phyloP scores from a whole-genome alignment of 768 basidiomycete genomes.

The Crucibulum laeve region DNA sequence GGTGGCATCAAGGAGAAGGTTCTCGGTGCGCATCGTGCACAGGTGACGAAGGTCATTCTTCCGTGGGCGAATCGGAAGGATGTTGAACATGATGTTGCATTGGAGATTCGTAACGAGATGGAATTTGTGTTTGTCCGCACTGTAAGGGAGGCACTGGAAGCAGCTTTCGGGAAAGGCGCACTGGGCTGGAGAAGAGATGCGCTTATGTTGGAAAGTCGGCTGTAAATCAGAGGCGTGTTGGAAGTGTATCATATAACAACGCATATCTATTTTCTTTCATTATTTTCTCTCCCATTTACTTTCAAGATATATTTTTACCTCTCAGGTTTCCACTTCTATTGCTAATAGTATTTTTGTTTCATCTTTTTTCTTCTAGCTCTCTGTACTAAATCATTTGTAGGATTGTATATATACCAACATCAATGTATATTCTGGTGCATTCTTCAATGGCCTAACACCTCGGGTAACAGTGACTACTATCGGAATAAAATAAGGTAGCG shows the following conservation, averaged over 20 bases:
- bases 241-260: no score
- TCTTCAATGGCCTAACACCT: no score
- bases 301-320: background rate
- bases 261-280: conserved; percentile 1
- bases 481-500: no score
- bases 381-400: background rate
- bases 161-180: conserved; percentile 71
- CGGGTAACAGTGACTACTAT: no score
- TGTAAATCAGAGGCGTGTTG: no score
- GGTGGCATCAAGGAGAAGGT: conserved; percentile 93
- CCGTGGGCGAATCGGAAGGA: conserved; percentile 85
- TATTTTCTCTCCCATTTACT: background rate
- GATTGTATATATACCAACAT: background rate
- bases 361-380: background rate
- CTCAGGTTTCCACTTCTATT: no score
- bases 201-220: conserved; percentile 29
- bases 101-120: conserved; percentile 69
- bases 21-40: conserved; percentile 84
- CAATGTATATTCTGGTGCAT: background rate
- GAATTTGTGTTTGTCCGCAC: conserved; percentile 80
- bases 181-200: conserved; percentile 60
- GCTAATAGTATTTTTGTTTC: background rate
- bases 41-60: conserved; percentile 78
- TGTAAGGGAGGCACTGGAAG: conserved; percentile 76
- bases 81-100: conserved; percentile 79